Evolutionary conservation across 1,284 basidiomycete genomes (phyloP), one percentile per base, ranked within the genome.

Genomic region (Inonotus hispidus): DNA sequence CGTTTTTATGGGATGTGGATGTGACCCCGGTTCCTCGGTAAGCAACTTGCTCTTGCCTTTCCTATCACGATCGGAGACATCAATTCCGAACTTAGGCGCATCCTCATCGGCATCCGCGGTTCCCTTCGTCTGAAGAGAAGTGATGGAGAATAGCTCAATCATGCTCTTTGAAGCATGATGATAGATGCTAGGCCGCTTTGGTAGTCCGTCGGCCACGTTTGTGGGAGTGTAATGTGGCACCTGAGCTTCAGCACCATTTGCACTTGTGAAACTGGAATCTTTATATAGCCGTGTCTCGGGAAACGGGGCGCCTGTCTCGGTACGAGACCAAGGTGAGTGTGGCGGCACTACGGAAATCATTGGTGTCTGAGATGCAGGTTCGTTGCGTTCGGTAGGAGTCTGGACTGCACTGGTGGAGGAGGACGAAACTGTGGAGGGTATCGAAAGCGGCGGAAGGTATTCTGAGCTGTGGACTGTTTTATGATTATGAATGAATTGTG

Each of bases 131-230:
- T 43, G 41, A 43, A 16, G 19, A 43, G 68, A 63, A 4, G 68
- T 63, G 56, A 68, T 27, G 4, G 71, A 66, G n/a, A 70, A 64
- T n/a, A 84, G 71, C 67, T 84, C 77, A 64, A 81, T 69, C 78
- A 83, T 80, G 54, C 79, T 82, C 54, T 73, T 79, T 32, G 90
- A 92, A 0, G 80, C 79, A 32, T 83, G 85, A 55, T 81, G 79
- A 68, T 85, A 86, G 64, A 88, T 71, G 19, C 75, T 74, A 0
- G 84, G 82, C 13, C 81, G 77, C 37, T 50, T 58, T 25, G 19
- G 53, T 45, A 37, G 10, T 16, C n/a, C 21, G 39, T 27, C 29
- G 37, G 41, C 41, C 41, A 43, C 41, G 19, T 3, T 21, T 2
- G 19, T 43, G n/a, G 41, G 19, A n/a, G 41, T 21, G 11, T 14